Evolutionary conservation across 176 grass and related monocot species (phyloP), one percentile per base, ranked within the genome.

Genomic region (Guadua angustifolia): DNA sequence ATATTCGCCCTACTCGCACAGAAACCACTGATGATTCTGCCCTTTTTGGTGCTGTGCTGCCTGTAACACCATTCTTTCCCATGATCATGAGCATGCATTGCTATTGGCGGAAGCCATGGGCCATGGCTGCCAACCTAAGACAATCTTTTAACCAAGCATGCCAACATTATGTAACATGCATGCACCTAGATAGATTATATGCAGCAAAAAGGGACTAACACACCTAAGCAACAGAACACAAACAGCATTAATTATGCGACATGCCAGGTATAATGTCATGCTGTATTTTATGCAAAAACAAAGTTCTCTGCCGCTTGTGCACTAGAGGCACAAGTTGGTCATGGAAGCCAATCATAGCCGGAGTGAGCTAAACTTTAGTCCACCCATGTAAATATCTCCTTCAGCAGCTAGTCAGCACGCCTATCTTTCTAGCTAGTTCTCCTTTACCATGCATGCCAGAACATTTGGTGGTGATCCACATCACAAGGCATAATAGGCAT

Each of bases 391-490:
- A 70, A 81, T 80, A 85, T 85, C 69, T 84, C 51, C 58, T 74
- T 51, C 61, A 75, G 77, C 63, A 63, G 69, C 57, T 81, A 85
- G 77, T 70, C 62, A 85, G 62, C 70, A 81, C 7, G 75, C 67
- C 15, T 47, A 83, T 72, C 74, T 75, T 60, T 75, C 18, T 42
- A 84, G 76, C 80, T 42, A 84, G 76, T 80, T 42, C 52, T 70
- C 62, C 87, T 75, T 89, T 75, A 85, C 40, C 70, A 53, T 85
- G 82, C 70, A 53, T 85, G 82, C 29, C 85, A 82, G 82, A 82
- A 85, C 78, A 85, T 71, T 45, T 35, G 16, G 35, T 71, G 78
- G 83, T 85, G 77, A 83, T 89, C 88, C 83, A 33, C 88, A 89
- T 85, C 88, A 85, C 33, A 29, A 55, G 8, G 64, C 82, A 88